phyloP scores from a whole-genome alignment of 2,329 filamentous ascomycete species.

The Apiospora sp. region DNA sequence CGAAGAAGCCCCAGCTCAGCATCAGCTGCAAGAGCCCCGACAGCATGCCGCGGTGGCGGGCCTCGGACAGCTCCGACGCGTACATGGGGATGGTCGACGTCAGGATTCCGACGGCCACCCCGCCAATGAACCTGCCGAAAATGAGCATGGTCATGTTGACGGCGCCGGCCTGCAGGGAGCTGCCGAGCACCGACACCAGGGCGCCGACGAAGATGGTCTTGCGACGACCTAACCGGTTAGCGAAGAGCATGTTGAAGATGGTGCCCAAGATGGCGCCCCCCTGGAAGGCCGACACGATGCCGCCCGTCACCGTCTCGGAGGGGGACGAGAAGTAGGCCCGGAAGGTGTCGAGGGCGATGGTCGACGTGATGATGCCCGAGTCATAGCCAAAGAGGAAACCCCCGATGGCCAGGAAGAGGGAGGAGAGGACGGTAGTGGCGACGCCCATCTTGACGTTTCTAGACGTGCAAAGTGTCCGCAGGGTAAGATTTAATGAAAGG shows the following conservation, averaged over 20 bases:
- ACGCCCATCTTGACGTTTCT: constrained; percentile 17
- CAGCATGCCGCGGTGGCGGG: constrained; percentile 77
- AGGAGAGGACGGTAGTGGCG: background rate
- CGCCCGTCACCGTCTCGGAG: constrained; percentile 52
- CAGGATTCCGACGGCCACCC: constrained; percentile 62
- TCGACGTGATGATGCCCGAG: constrained; percentile 60
- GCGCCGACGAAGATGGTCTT: constrained; percentile 76
- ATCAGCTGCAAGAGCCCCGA: constrained; percentile 84
- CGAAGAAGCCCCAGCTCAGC: constrained; percentile 77
- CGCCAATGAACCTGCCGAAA: constrained; percentile 75
- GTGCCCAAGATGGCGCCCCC: constrained; percentile 72
- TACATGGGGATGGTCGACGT: constrained; percentile 65
- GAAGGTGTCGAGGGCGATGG: constrained; percentile 59
- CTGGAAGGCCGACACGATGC: constrained; percentile 81
- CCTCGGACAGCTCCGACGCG: constrained; percentile 81
- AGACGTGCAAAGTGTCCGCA: constrained; percentile 36
- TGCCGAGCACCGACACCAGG: constrained; percentile 75
- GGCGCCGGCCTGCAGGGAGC: constrained; percentile 76
- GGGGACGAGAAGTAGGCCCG: constrained; percentile 47
- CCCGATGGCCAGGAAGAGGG: constrained; percentile 39
- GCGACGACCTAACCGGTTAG: constrained; percentile 67
- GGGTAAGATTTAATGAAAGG: background rate
- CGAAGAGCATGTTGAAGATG: constrained; percentile 62
- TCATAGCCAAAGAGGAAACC: constrained; percentile 64
- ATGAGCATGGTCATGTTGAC: constrained; percentile 67